Evolutionary conservation across 805 yeast genomes (phyloP), one percentile per base, ranked within the genome.

Genomic region (Zygotorulaspora florentina): DNA sequence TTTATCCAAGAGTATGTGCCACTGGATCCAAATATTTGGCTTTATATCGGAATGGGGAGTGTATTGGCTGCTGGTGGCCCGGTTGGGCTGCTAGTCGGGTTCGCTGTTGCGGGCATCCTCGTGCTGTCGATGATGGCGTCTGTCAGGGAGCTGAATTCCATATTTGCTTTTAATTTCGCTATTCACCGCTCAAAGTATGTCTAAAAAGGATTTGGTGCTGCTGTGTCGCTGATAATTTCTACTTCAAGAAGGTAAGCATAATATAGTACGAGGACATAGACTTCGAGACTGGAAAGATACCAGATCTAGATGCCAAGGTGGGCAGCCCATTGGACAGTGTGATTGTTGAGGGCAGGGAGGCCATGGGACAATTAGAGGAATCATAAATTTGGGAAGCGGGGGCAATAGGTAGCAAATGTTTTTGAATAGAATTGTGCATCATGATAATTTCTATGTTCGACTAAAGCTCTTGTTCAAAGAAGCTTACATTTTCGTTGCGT

Each of bases 91-190:
- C 35, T 76, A 16, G 65, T 71, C 17, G 80, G 82, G 1, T 79
- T 77, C 57, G 72, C 74, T 2, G 60, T 79, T 34, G 75, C 77
- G 37, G 82, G 81, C 17, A 46, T 79, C 16, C 58, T 77, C 27
- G 82, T 80, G 0, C 65, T 78, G 16, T 62, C 75, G 7, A 76
- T 79, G 77, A 75, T 79, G 75, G 74, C 71, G 47, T 68, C 74
- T 26, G 66, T 79, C 52, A 83, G 83, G 31, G 83, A 79, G 51
- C 55, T 79, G 53, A 75, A 80, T 36, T 74, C 83, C 1, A 54
- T 71, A 11, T 76, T 74, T 44, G 83, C 81, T 79, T 43, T 43
- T 35, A 40, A 43, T 13, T 43, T 43, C 20, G 39, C 47, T 20
- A 70, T 77, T 15, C 62, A 75, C 47, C 81, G 80, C 3, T 69